Evolutionary conservation across 805 yeast genomes (phyloP), one percentile per base, ranked within the genome.

Genomic region (Monosporozyma siamensis): DNA sequence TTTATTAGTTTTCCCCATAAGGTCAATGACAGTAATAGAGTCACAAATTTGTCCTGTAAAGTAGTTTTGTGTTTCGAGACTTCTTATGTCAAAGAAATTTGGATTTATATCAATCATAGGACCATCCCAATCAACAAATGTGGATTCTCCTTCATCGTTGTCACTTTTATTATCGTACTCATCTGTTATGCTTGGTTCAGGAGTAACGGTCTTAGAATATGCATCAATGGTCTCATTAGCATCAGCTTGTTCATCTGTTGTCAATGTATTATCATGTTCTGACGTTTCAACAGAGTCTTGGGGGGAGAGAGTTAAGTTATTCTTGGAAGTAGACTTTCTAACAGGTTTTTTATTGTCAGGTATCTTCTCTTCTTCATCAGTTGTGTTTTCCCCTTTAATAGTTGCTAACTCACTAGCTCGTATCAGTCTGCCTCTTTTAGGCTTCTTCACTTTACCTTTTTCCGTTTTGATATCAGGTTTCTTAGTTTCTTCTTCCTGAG

Each of bases 11-110:
- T 6, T 8, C 2, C 7, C 23, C 5, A 15, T 2, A 32, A 15
- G 35, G 10, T 32, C 9, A 5, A 22, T 9, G 7, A 32, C 7
- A 11, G 18, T 20, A 10, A 6, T 32, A 20, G 35, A 32, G 18
- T 18, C 23, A 32, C 5, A 15, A 18, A 32, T 32, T 18, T 32
- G 8, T 18, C 35, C 35, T 3, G 32, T 10, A 23, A 47, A 49
- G 1, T 9, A 15, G 2, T 34, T 25, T 2, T 42, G 27, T 10
- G 22, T 25, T 26, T 26, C 30, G 10, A 53, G 26, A 22, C 18
- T 37, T 1, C 51, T 51, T 2, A 55, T 32, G 37, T 58, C 55
- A 35, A 56, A 51, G 20, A 56, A 37, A 18, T 45, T 45, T 36
- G 48, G 46, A n/a, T 44, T 27, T 2, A 54, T 26, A 2, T 43